Evolutionary conservation across 352 stramenopile genomes (phyloP).

Genomic region (Globisporangium alternatum): DNA sequence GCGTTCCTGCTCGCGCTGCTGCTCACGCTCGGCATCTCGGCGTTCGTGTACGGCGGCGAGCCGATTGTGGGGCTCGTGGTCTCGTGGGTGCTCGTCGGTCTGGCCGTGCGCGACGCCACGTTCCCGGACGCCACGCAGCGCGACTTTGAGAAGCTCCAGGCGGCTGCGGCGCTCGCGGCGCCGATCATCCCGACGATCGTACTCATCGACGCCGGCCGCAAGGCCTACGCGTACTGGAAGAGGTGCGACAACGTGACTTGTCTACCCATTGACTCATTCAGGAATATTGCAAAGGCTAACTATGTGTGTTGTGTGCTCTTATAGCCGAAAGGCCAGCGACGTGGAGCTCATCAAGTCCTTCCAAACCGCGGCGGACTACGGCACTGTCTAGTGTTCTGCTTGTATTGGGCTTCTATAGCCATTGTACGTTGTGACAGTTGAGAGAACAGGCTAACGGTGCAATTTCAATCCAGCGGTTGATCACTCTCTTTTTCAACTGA

Average conservation of each 20-base stretch:
- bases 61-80: slow-evolving; percentile 48
- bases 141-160: slow-evolving; percentile 46
- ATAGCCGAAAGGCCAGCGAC: slow-evolving; percentile 24
- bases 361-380: slow-evolving; percentile 49
- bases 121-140: slow-evolving; percentile 39
- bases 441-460: slow-evolving; percentile 5
- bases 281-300: not conserved
- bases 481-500: not conserved
- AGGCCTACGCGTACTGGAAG: slow-evolving; percentile 50
- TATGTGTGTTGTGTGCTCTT: not conserved
- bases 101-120: slow-evolving; percentile 34
- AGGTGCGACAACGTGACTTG: slow-evolving; percentile 26
- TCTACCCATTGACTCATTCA: not conserved
- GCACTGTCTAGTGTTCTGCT: slow-evolving; percentile 32
- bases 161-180: slow-evolving; percentile 40
- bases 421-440: slow-evolving; percentile 9
- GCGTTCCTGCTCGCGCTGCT: slow-evolving; percentile 34
- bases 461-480: slow-evolving; percentile 10
- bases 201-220: slow-evolving; percentile 40
- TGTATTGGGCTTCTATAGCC: not conserved
- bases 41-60: slow-evolving; percentile 49
- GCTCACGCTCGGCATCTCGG: slow-evolving; percentile 41
- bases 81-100: slow-evolving; percentile 39
- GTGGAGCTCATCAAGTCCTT: slow-evolving; percentile 47
- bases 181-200: slow-evolving; percentile 44